Conservation (phyloP, 2,329 filamentous ascomycete genomes). For the Aureobasidium sp. region DNA sequence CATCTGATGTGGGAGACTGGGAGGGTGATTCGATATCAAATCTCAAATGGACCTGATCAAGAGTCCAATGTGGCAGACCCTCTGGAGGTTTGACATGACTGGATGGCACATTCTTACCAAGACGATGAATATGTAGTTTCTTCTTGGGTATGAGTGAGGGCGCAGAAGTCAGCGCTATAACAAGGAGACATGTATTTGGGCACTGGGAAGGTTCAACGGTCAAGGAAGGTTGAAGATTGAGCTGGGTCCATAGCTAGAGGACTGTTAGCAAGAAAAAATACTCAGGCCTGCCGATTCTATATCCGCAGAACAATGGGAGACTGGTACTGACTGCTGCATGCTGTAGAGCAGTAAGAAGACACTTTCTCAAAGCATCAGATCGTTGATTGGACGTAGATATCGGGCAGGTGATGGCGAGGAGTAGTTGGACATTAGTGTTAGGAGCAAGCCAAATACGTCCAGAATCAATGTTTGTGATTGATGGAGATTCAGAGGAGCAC, state of each 20-base stretch:
- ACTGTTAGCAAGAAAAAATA: neutral
- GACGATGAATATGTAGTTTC: slow-evolving; percentile 17
- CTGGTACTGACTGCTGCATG: slow-evolving; percentile 4
- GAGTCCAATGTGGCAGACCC: slow-evolving; percentile 18
- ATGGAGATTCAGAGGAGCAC: neutral
- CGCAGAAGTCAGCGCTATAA: neutral
- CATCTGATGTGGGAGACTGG: neutral
- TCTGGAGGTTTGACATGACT: slow-evolving; percentile 25
- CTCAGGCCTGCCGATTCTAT: neutral
- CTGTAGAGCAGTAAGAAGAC: neutral
- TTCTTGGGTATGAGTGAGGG: neutral
- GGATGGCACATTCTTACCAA: slow-evolving; percentile 20
- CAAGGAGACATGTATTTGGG: neutral
- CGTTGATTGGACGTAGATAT: neutral
- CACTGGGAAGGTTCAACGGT: neutral
- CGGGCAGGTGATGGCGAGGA: neutral
- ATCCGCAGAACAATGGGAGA: neutral
- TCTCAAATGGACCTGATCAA: slow-evolving; percentile 25
- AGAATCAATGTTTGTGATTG: neutral
- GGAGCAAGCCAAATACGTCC: neutral
- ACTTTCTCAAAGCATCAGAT: neutral
- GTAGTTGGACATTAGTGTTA: neutral
- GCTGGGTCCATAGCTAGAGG: slow-evolving; percentile 24
- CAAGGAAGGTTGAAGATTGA: slow-evolving; percentile 22
- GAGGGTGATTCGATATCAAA: slow-evolving; percentile 15